These are phyloP conservation scores for Proteromonas lacertae DNA, from an alignment of 352 stramenopile species.

Conservation along the genomic window DNA sequence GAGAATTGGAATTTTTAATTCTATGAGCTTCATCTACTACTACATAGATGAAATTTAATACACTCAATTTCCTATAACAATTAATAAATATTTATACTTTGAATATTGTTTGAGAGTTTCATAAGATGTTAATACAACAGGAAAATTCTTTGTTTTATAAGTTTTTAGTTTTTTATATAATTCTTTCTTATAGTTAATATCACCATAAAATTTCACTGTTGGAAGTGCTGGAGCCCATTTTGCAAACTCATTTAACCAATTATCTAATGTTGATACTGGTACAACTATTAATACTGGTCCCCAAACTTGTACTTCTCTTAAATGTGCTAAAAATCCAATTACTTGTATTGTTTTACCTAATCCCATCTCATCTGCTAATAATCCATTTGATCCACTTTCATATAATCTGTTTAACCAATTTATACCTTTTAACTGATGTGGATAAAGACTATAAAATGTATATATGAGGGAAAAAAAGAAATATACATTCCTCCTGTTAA, in stretches of 20 bases:
- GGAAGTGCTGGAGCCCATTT: conserved; percentile 74
- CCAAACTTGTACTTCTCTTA: conserved; percentile 5
- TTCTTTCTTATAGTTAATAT: conserved; percentile 51
- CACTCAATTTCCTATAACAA: neutral
- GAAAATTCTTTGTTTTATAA: conserved; percentile 9
- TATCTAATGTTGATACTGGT: conserved; percentile 86
- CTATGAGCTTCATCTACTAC: conserved; percentile 98
- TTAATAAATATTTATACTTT: neutral
- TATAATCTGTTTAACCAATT: conserved; percentile 98
- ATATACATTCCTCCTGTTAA: too few species aligned
- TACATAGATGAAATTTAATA: conserved; percentile 27
- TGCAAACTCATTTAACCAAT: conserved; percentile 91
- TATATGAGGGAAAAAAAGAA: too few species aligned
- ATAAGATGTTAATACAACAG: conserved; percentile 15
- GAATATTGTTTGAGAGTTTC: conserved; percentile 21
- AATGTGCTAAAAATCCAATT: conserved; percentile 7
- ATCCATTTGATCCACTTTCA: conserved; percentile 88
- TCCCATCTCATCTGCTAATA: conserved; percentile 83
- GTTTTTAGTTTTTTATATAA: conserved; percentile 25
- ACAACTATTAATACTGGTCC: conserved; percentile 95
- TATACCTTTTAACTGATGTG: conserved; percentile 85
- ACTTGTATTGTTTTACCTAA: conserved; percentile 59
- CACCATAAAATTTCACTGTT: conserved; percentile 85
- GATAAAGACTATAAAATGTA: too few species aligned
- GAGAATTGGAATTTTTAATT: conserved; percentile 90